phyloP scores from a whole-genome alignment of 2,329 filamentous ascomycete genomes.

The Hypoxylon sp. region DNA sequence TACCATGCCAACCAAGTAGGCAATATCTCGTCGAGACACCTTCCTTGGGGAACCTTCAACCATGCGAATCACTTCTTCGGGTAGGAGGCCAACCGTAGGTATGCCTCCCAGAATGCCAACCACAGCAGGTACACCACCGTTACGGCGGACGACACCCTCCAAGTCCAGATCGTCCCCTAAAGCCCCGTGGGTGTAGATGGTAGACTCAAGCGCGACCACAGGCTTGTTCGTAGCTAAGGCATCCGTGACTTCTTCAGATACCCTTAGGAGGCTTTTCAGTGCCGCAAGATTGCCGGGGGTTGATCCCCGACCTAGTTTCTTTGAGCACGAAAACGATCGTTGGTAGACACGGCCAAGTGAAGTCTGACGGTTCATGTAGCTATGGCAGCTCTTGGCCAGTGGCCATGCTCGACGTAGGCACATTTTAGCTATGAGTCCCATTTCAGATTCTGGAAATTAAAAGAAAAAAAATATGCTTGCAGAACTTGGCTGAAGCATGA shows the following conservation, averaged over 20 bases:
- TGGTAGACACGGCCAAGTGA: slow-evolving; percentile 4
- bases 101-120: slow-evolving; percentile 88
- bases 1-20: slow-evolving; percentile 82
- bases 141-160: slow-evolving; percentile 81
- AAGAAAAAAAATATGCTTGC: slow-evolving; percentile 12
- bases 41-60: slow-evolving; percentile 79
- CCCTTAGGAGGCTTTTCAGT: slow-evolving; percentile 66
- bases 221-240: slow-evolving; percentile 80
- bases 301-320: slow-evolving; percentile 26
- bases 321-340: slow-evolving; percentile 33
- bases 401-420: slow-evolving; percentile 30
- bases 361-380: slow-evolving; percentile 9
- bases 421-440: slow-evolving; percentile 30
- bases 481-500: slow-evolving; percentile 10
- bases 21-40: slow-evolving; percentile 87
- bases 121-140: slow-evolving; percentile 89
- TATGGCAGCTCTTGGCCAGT: slow-evolving; percentile 20
- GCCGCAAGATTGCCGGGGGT: slow-evolving; percentile 42
- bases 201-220: slow-evolving; percentile 92
- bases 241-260: slow-evolving; percentile 85
- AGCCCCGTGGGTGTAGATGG: slow-evolving; percentile 95
- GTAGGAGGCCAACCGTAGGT: slow-evolving; percentile 80
- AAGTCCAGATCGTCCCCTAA: slow-evolving; percentile 79
- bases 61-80: slow-evolving; percentile 79
- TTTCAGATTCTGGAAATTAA: background rate